A percentile compares a stretch with the other conserved stretches of the same genome.
Conservation (phyloP, 441 rosid genomes). For the Pelargonium fulgidum region DNA sequence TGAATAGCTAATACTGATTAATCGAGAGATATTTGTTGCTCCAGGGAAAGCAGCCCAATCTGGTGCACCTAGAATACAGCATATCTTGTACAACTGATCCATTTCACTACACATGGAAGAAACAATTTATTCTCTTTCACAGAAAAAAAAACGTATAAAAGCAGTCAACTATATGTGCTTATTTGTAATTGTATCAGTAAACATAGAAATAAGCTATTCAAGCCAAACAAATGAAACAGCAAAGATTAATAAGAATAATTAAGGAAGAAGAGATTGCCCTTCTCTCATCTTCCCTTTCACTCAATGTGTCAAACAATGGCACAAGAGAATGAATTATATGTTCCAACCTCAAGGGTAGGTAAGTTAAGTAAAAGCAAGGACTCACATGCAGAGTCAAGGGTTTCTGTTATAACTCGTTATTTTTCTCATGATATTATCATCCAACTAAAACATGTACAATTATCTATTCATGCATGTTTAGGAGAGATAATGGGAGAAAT, state of each 20-base stretch:
- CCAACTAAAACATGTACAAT: background rate
- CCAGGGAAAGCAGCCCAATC: slow-evolving; percentile 68
- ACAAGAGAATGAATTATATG: background rate
- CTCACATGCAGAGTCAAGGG: background rate
- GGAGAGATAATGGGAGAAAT: background rate
- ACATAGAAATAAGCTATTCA: background rate
- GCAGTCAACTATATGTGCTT: background rate
- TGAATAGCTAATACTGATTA: slow-evolving; percentile 53
- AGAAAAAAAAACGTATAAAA: slow-evolving; percentile 5
- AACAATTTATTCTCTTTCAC: slow-evolving; percentile 11
- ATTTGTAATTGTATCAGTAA: background rate
- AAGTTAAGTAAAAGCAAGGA: background rate
- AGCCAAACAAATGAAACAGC: background rate
- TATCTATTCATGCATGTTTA: background rate
- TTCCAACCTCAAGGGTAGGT: slow-evolving; percentile 1
- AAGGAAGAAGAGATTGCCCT: background rate
- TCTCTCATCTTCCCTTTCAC: background rate
- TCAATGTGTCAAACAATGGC: background rate
- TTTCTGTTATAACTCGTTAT: background rate
- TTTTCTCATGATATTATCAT: background rate
- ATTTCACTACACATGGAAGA: slow-evolving; percentile 41
- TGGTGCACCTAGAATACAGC: slow-evolving; percentile 55
- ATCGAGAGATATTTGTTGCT: slow-evolving; percentile 55
- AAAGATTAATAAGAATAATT: background rate
- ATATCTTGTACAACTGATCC: slow-evolving; percentile 66